A percentile compares a stretch with the other conserved stretches of the same genome.
These are phyloP conservation scores for Oryza coarctata DNA, from an alignment of 176 grass and related monocot species.

Conservation along the genomic window DNA sequence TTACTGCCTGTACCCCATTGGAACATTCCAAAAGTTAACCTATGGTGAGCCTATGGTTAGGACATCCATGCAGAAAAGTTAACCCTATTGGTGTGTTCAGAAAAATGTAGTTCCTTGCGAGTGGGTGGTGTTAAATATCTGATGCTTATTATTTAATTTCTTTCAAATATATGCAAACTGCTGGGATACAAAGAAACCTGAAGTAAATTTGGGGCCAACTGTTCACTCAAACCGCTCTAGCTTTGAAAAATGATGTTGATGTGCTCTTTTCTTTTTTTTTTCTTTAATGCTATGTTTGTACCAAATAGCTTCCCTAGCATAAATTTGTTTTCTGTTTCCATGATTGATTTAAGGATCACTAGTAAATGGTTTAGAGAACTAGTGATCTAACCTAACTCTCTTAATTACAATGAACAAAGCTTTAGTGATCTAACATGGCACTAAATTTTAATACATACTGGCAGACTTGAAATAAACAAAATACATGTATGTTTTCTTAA, in stretches of 20 bases:
- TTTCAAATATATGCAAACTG: background rate
- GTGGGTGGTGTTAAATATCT: too few species aligned
- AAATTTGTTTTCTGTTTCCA: background rate
- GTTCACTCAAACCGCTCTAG: background rate
- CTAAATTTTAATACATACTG: slow-evolving; percentile 2
- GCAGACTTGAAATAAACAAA: background rate
- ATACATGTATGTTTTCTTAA: background rate
- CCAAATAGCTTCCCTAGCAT: background rate
- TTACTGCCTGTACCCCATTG: background rate
- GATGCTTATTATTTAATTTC: background rate
- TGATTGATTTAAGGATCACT: background rate
- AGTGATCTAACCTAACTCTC: background rate
- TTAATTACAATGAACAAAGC: background rate
- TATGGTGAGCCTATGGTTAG: background rate
- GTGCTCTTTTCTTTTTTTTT: background rate
- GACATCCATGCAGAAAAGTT: background rate
- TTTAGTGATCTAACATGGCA: background rate
- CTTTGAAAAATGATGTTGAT: background rate
- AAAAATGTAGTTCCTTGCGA: background rate
- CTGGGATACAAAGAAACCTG: background rate
- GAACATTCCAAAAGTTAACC: background rate
- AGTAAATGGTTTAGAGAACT: background rate
- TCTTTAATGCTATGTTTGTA: background rate
- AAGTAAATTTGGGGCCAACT: too few species aligned
- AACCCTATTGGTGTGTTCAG: background rate